Base-by-base conservation (phyloP, 2,329 filamentous ascomycete genomes). In the Pseudocercospora musae region DNA sequence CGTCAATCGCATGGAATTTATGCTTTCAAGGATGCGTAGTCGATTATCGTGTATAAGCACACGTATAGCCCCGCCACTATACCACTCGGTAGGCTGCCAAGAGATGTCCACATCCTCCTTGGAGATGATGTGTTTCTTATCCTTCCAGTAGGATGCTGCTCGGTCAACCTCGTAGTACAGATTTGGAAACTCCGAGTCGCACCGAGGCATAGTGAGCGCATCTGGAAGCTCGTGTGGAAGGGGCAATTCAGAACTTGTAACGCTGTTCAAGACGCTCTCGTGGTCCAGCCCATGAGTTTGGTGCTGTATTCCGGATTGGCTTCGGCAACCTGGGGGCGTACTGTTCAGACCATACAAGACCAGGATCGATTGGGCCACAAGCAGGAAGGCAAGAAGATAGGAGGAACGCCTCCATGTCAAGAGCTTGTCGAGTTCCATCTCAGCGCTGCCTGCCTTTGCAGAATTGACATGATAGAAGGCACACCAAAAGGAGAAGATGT, bases 81-180 rank as follows among this genome's bases (percentile, higher is more conserved):
- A 52, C 48, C 48, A 52, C 31, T 66, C 62, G 11, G 50, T 37
- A 44, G 42, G 29, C n/a, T 53, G 42, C 42, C 53, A 59, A 27
- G 46, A 40, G 13, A 67, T 58, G 33, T 65, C 62, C 6, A 67
- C 52, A 33, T 72, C 70, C 5, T 69, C 37, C 15, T 44, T 4
- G 13, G 66, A 63, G 54, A 74, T 68, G 23, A 29, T 62, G 21
- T 67, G 60, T 6, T 58, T 53, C 4, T 54, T 59, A 9, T 65
- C 46, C 23, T 60, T 60, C 64, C 71, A 69, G 52, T 69, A 67
- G 8, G 50, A 56, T 18, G 63, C 64, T 9, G 71, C 68, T 20
- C 70, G 65, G 25, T 72, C 68, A 40, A 74, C 66, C 58, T 74
- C 72, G 37, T 65, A 37, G 59, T 70, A 73, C 2, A 73, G 64